These are phyloP conservation scores for Filosporella fistucella DNA, from an alignment of 495 filamentous ascomycete genomes.

Conservation along the genomic window DNA sequence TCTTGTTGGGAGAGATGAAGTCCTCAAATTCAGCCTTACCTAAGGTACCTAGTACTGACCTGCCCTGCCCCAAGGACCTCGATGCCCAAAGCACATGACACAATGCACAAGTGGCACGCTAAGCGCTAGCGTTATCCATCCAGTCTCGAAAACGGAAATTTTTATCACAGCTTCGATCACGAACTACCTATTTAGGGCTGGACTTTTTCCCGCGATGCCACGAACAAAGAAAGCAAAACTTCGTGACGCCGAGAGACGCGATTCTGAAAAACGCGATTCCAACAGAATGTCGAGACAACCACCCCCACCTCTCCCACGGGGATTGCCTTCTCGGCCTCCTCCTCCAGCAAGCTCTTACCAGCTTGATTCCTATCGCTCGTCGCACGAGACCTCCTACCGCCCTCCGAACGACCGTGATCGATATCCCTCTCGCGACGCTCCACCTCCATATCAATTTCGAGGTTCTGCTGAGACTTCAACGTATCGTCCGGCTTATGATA, in stretches of 20 bases:
- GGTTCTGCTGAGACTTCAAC: not conserved
- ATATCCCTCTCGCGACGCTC: not conserved
- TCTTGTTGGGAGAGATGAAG: too few species aligned
- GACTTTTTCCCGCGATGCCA: not conserved
- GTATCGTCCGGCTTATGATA: not conserved
- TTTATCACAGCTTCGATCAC: too few species aligned
- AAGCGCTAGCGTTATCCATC: too few species aligned
- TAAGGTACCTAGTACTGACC: too few species aligned
- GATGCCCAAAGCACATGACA: too few species aligned
- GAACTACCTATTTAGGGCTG: too few species aligned
- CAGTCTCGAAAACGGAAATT: too few species aligned
- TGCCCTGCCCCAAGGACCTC: too few species aligned
- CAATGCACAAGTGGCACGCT: too few species aligned
- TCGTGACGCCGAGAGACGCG: not conserved
- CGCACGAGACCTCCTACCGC: too few species aligned
- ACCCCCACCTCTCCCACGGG: slow-evolving; percentile 19
- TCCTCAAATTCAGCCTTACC: too few species aligned
- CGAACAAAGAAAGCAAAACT: not conserved
- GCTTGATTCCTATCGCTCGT: too few species aligned
- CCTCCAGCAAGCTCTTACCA: not conserved
- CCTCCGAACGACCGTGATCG: not conserved
- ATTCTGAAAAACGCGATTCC: not conserved
- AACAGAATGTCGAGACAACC: slow-evolving; percentile 17
- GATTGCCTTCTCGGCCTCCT: slow-evolving; percentile 13
- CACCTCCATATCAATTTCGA: slow-evolving; percentile 21